Percentiles rank a stretch among this genome's conserved stretches.
Conservation (phyloP, 805 yeast genomes). For the Ogataea trehalophila region DNA sequence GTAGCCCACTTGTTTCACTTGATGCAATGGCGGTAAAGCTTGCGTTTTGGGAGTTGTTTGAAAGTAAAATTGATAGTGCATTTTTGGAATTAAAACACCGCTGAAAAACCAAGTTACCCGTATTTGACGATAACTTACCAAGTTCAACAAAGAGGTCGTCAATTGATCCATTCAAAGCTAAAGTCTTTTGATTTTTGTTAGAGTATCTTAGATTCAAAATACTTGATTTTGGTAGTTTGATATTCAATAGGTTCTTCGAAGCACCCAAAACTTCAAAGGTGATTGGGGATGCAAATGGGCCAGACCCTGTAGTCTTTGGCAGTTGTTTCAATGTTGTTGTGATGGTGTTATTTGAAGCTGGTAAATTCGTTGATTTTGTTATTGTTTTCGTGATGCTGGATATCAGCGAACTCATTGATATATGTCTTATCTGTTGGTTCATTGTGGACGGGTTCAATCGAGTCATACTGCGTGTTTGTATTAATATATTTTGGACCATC, state of each 20-base stretch:
- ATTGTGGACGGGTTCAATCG: background rate
- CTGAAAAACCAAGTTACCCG: conserved; percentile 27
- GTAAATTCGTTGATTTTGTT: background rate
- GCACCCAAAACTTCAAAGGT: conserved; percentile 38
- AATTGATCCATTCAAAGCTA: conserved; percentile 42
- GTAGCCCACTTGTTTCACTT: conserved; percentile 11
- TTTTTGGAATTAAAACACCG: conserved; percentile 27
- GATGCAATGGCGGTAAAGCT: conserved; percentile 33
- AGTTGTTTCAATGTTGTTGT: conserved; percentile 20
- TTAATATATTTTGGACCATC: too few species aligned
- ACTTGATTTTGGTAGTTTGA: conserved; percentile 40
- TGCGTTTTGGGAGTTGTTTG: conserved; percentile 31
- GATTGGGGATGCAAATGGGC: conserved; percentile 43
- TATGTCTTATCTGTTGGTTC: conserved; percentile 8
- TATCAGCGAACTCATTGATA: conserved; percentile 16
- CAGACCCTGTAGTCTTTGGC: conserved; percentile 39
- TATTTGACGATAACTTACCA: conserved; percentile 16
- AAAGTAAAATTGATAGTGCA: conserved; percentile 31
- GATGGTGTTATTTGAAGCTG: conserved; percentile 3
- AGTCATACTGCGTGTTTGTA: too few species aligned
- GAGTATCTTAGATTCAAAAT: conserved; percentile 32
- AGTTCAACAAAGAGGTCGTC: conserved; percentile 26
- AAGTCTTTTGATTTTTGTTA: conserved; percentile 34
- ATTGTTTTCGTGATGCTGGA: conserved; percentile 6
- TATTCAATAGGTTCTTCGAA: conserved; percentile 35